Evolutionary conservation across 306 rosid genomes (phyloP), one percentile per base, ranked within the genome.

Genomic region (Medicago lupulina): DNA sequence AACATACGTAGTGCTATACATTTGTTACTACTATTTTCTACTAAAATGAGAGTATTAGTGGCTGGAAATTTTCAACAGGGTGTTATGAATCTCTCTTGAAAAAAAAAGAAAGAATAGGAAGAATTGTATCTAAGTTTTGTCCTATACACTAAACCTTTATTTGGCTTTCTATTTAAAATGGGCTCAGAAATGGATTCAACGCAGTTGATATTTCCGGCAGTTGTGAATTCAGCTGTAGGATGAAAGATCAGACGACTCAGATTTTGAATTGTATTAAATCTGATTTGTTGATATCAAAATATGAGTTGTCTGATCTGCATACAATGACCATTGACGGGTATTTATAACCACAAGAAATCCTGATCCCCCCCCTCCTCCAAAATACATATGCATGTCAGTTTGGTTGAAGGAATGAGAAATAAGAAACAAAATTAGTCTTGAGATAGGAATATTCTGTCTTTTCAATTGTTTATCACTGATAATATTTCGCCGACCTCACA

Each of bases 401-500:
- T 50, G 73, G 46, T 61, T 5, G 34, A 65, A 40, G 71, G 74
- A 74, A 18, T 7, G 54, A 43, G 36, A 19, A 67, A 43, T 41
- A 43, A 41, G 25, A 63, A 63, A 36, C 36, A 23, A 44, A 44
- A 13, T 46, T 13, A 8, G 46, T 44, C 39, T 44, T 43, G 28
- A 44, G 19, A 67, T 46, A 21, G 8, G 51, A 47, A 75, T 34
- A 28, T 81, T 1, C 19, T 44, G 40, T 41, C 47, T 17, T 40
- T 21, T 43, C 58, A 62, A 74, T 81, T 72, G 61, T 15, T 51
- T 46, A 19, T 49, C 39, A 47, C 68, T 11, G 44, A 58, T 18
- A 78, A 53, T 19, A 51, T 60, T 31, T 77, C 55, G 14, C 28
- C 6, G 57, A 77, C 12, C 50, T 73, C 76, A 54, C 91, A 89